phyloP scores from a whole-genome alignment of 345 rosid species.

The Lenwebbia sp. region DNA sequence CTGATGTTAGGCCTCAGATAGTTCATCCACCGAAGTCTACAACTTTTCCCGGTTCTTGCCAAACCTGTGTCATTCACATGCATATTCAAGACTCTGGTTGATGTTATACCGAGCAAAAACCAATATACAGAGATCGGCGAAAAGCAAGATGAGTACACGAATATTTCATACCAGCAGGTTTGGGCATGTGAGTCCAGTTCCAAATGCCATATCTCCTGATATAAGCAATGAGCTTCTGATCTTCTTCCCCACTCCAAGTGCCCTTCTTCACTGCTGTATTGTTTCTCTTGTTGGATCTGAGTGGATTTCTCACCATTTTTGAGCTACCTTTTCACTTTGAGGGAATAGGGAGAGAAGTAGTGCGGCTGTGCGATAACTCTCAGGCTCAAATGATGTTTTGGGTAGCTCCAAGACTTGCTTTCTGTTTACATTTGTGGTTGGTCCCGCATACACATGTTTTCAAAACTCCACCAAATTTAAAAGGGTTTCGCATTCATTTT shows the following conservation, averaged over 20 bases:
- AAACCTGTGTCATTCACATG: background rate
- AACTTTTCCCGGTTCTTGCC: constrained; percentile 3
- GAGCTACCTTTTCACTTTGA: background rate
- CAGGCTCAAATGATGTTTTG: background rate
- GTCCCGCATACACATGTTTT: background rate
- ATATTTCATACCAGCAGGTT: background rate
- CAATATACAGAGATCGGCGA: background rate
- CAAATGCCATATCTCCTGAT: constrained; percentile 3
- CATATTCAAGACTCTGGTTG: background rate
- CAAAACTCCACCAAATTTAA: background rate
- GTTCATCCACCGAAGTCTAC: constrained; percentile 10
- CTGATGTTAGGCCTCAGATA: constrained; percentile 5
- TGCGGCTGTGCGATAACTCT: background rate
- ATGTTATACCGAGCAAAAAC: background rate
- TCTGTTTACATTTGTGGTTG: background rate
- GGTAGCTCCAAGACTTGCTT: background rate
- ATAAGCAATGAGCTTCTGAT: constrained; percentile 3
- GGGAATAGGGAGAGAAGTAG: background rate
- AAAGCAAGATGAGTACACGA: background rate
- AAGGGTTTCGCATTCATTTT: background rate
- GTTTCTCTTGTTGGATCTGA: background rate
- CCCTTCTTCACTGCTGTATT: background rate
- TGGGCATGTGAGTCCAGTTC: constrained; percentile 4
- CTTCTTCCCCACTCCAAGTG: constrained; percentile 2
- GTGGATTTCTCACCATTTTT: background rate